Base-by-base conservation (phyloP, 164 flowering plant species). In the Aristolochia contorta region DNA sequence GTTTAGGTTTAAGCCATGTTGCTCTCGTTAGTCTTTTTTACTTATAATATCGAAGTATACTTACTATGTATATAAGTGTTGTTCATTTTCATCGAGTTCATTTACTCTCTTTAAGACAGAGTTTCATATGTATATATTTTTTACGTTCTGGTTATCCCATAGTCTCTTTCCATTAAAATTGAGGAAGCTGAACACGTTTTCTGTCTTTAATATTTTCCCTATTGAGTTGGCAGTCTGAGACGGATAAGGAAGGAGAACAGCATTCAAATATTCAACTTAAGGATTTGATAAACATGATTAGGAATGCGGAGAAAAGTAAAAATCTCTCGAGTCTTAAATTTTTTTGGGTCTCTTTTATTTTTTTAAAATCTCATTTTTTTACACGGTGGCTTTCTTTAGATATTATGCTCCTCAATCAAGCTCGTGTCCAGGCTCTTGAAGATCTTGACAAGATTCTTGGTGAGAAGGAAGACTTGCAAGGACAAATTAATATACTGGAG, bases 281-380 rank as follows among this genome's bases (percentile, higher is more conserved):
- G 47, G 94, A 93, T 75, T 71, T 90, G 76, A 68, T 90, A 53
- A 79, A 74, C 72, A 80, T 90, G 96, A 83, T 93, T 74, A 82
- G 76, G 70, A 84, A 82, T 80, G 89, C 96, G 10, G 97, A 85
- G 72, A 87, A 82, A 75, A 93, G 98, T 93, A 81, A 19, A 53
- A 4, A 22, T 6, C 14, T 80, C 55, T 53, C 16, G 46, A 24
- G n/a, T 9, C 43, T 41, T 22, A 56, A 18, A 14, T 0, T 10
- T 15, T 12, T 16, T 21, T 23, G 47, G 19, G 46, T 56, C 46
- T 54, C 55, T 67, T 9, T 51, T 59, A 1, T 45, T 49, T 56
- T 47, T 57, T 64, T 57, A 20, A 22, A 45, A 56, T 53, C 33
- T 33, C 45, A 19, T 54, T 19, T 57, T 32, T 23, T 57, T 46